A percentile compares a stretch with the other conserved stretches of the same genome.
phyloP scores from a whole-genome alignment of 805 yeast genomes.

The Saccharomyces eubayanus region DNA sequence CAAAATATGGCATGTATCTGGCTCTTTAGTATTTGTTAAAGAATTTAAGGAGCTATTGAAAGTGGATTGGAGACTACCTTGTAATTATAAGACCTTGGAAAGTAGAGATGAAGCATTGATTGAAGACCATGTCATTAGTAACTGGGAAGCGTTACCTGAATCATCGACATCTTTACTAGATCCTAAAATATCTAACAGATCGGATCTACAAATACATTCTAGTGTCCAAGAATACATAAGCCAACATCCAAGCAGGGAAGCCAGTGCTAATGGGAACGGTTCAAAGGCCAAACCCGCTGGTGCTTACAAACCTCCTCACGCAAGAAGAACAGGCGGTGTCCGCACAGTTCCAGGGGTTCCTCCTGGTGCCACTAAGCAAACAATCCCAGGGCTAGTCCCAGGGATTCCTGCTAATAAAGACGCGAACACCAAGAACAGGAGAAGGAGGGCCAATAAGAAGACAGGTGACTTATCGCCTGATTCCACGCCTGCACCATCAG shows the following conservation, averaged over 20 bases:
- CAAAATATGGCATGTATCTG: constrained; percentile 87
- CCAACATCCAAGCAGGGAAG: constrained; percentile 30
- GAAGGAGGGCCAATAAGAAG: constrained; percentile 61
- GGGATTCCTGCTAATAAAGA: constrained; percentile 43
- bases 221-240: constrained; percentile 53
- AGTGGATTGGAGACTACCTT: constrained; percentile 72
- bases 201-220: constrained; percentile 60
- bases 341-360: constrained; percentile 28
- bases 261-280: constrained; percentile 13
- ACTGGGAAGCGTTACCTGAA: constrained; percentile 9
- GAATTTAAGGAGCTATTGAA: constrained; percentile 76
- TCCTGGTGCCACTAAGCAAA: constrained; percentile 14
- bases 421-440: constrained; percentile 63
- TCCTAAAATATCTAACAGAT: constrained; percentile 36
- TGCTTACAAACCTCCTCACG: constrained; percentile 96
- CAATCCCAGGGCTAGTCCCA: constrained; percentile 34
- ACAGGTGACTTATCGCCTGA: constrained; percentile 18
- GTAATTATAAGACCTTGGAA: constrained; percentile 23
- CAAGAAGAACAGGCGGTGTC: constrained; percentile 42
- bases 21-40: constrained; percentile 66
- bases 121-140: constrained; percentile 27
- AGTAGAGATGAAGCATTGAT: not conserved
- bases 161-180: constrained; percentile 31
- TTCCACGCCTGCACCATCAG: constrained; percentile 11
- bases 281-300: constrained; percentile 59